Base-by-base conservation (phyloP, 1,139 yeast species). In the Suhomyces panamericanus region DNA sequence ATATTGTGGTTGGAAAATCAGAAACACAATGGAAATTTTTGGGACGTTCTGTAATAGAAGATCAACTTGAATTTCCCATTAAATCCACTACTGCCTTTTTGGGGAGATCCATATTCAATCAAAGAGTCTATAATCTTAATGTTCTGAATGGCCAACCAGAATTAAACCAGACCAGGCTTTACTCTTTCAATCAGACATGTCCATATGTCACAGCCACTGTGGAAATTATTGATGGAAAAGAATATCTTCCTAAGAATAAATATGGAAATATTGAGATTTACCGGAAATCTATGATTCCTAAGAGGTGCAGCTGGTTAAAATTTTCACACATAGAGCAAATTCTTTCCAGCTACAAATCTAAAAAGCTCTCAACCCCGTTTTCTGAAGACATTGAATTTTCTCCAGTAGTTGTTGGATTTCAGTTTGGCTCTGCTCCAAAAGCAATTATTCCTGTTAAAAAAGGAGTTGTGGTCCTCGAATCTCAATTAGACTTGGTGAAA, bases 1-100 rank as follows among this genome's bases (percentile, higher is more conserved):
- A 56, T 9, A 48, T 69, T 1, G 36, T 60, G 8, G 61, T 61
- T 3, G 74, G 73, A 2, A 70, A 66, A 49, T 68, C 75, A 0
- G 66, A 60, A 41, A 64, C 62, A 17, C 75, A 68, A 42, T 70
- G 76, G 76, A 69, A 67, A 47, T 62, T 68, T 43, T 48, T 67
- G 17, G 76, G 74, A 1, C 51, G 76, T 38, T 67, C 73, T 6
- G 51, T 70, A 9, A 50, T 46, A 28, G 58, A 60, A 4, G 55
- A 48, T 0, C 56, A 64, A 41, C n/a, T 53, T 1, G 46, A 48
- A 0, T 41, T 39, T 1, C 66, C 64, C 1, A 51, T 67, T 5
- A 68, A 64, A 43, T 37, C 47, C 1, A 55, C 64, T 1, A 56
- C 42, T 15, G 52, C 62, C 1, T 46, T 60, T 13, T 43, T 43